Base-by-base conservation (phyloP, 495 filamentous ascomycete species). In the Xylaria flabelliformis region DNA sequence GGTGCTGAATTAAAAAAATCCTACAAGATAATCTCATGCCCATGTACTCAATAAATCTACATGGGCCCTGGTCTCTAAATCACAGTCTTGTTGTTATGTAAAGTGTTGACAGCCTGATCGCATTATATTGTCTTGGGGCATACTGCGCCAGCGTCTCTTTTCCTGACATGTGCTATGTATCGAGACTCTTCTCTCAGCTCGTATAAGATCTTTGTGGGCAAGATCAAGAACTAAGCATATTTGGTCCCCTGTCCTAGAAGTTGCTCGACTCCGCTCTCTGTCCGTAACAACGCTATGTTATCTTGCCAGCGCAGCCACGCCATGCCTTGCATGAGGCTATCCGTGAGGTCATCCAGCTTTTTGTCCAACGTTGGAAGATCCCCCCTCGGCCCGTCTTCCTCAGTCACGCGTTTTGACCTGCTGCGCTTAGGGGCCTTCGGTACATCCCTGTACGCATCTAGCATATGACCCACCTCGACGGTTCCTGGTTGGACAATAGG, bases 311-410 rank as follows among this genome's bases (percentile, higher is more conserved):
- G 86, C 63, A 95, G 79, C 92, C 93, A 97, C 12, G 94, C 91
- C 73, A 94, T 82, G 0, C 91, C 96, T 82, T 98, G 95, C 73
- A 97, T 76, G 41, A 98, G 80, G 80, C 92, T 93, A 87, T 98
- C 95, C 7, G 94, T 92, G 73, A 98, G 83, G 85, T 98, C 95
- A 83, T 98, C 95, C 74, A 97, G 76, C 80, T 98, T 98, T 24
- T 79, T 82, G 41, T 85, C 74, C 70, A 73, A 73, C 15, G 76
- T 72, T 51, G 74, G 74, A 26, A 6, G 66, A 34, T n/a, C 67
- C 51, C 64, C 74, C 15, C 68, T 72, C n/a, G n/a, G 26, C n/a
- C 19, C 67, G 70, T 73, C 83, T 53, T 71, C 78, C 63, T 66
- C 74, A 68, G 72, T 74, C 53, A 63, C 74, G 67, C 67, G 61